Evolutionary conservation across 148 eudicot species (phyloP).

Genomic region (Euryodendron excelsum): DNA sequence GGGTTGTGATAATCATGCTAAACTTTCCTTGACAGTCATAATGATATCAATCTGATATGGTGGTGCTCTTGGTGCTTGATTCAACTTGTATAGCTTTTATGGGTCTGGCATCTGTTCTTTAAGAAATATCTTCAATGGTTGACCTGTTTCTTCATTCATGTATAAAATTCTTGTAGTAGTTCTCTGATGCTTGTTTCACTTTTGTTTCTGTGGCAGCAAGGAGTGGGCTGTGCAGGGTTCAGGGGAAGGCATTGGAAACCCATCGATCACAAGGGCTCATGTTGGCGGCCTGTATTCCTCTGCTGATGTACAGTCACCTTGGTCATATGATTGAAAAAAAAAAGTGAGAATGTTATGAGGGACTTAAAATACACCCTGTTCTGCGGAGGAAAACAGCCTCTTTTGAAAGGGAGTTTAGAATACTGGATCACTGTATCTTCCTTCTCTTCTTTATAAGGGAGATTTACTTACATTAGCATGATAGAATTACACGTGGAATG

Average conservation of each 20-base stretch:
- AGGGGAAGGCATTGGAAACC: slow-evolving; percentile 49
- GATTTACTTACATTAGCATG: slow-evolving; percentile 57
- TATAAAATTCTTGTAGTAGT: no score
- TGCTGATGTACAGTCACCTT: slow-evolving; percentile 83
- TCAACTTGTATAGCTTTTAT: neutral
- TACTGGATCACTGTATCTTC: slow-evolving; percentile 56
- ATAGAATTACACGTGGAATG: slow-evolving; percentile 43
- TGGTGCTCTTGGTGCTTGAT: neutral
- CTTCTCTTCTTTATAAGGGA: slow-evolving; percentile 37
- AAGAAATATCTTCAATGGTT: neutral
- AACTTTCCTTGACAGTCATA: neutral
- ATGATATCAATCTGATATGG: neutral
- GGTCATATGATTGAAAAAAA: slow-evolving; percentile 33
- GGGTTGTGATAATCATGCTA: neutral
- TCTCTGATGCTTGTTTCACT: neutral
- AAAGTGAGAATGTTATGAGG: neutral
- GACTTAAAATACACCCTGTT: slow-evolving; percentile 49
- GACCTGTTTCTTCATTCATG: neutral
- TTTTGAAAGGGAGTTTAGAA: slow-evolving; percentile 51
- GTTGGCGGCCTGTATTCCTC: slow-evolving; percentile 73
- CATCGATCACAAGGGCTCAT: slow-evolving; percentile 42
- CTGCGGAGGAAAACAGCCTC: slow-evolving; percentile 47
- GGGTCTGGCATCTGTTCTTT: neutral
- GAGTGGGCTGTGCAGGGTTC: slow-evolving; percentile 51
- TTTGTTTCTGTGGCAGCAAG: slow-evolving; percentile 45